A percentile compares a stretch with the other conserved stretches of the same genome.
These are phyloP conservation scores for Dictyostelium citrinum DNA, from an alignment of 78 protist genomes.

Conservation along the genomic window DNA sequence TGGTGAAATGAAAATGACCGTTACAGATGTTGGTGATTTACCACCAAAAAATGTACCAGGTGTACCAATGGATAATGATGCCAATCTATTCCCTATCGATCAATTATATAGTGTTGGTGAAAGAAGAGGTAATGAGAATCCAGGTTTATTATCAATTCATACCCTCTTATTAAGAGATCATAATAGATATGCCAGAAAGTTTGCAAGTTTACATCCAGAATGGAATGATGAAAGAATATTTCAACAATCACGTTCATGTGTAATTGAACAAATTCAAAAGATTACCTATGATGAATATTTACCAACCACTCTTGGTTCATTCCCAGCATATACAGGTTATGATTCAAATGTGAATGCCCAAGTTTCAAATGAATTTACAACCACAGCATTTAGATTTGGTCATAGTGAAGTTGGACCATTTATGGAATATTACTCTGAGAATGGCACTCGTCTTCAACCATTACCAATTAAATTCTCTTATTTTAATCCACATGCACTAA, in stretches of 20 bases:
- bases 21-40: constrained; percentile 13
- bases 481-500: constrained; percentile 66
- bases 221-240: constrained; percentile 36
- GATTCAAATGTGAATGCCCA: constrained; percentile 13
- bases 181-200: constrained; percentile 55
- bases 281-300: constrained; percentile 69
- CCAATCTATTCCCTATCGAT: background rate
- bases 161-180: constrained; percentile 57
- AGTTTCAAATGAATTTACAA: constrained; percentile 64
- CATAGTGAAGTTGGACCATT: constrained; percentile 75
- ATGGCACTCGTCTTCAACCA: constrained; percentile 6
- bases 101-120: constrained; percentile 69
- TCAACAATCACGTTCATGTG: constrained; percentile 65
- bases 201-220: background rate
- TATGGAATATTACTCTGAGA: constrained; percentile 1
- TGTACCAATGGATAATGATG: constrained; percentile 65
- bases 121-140: constrained; percentile 78
- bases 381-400: constrained; percentile 78
- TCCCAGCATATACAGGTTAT: constrained; percentile 63
- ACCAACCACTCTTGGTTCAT: constrained; percentile 14
- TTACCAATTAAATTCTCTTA: constrained; percentile 30
- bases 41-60: constrained; percentile 52
- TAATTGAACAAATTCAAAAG: constrained; percentile 61
- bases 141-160: constrained; percentile 54
- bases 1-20: constrained; percentile 21